Evolutionary conservation across 768 basidiomycete genomes (phyloP), one percentile per base, ranked within the genome.

Genomic region (Suillus alpinus): DNA sequence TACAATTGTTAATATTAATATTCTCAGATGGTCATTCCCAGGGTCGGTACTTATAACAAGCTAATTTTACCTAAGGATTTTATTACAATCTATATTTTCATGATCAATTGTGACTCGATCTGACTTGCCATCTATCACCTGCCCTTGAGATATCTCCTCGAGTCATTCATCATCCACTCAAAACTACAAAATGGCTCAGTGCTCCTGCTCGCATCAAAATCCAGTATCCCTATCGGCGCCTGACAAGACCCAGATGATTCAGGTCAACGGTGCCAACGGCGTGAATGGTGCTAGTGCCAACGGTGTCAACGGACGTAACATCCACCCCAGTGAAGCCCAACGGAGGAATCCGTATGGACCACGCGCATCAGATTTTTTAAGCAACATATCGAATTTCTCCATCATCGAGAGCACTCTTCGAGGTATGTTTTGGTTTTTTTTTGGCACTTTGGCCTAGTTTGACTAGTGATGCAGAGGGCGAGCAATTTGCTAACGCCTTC

Each of bases 401-500:
- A 98, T 97, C 77, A 98, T 98, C 71, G 95, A 98, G 78, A 94
- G 92, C 68, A 98, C 96, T 4, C 85, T 98, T 60, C 81, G 96
- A 85, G 94, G 95, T 94, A 44, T 57, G 84, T 78, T 37, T 51
- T 34, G 8, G 10, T 29, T 12, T n/a, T 57, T 40, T 26, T 65
- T 26, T 29, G 16, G 18, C 26, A 36, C 43, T n/a, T 37, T 29
- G 63, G 26, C 46, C 70, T 34, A 62, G 37, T 61, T 51, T 60
- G 34, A 36, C 56, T 14, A 40, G 41, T 62, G 43, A 56, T 41
- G 4, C 68, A 96, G 95, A 97, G 89, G 95, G 95, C 60, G 95
- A 97, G 75, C 95, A 99, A 75, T 99, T 99, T 69, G 97, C 97
- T 64, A 99, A 98, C 72, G 96, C 97, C 58, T 99, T 99, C 84